Evolutionary conservation across 2,329 filamentous ascomycete species (phyloP).

Genomic region (Penicillium olsonii): DNA sequence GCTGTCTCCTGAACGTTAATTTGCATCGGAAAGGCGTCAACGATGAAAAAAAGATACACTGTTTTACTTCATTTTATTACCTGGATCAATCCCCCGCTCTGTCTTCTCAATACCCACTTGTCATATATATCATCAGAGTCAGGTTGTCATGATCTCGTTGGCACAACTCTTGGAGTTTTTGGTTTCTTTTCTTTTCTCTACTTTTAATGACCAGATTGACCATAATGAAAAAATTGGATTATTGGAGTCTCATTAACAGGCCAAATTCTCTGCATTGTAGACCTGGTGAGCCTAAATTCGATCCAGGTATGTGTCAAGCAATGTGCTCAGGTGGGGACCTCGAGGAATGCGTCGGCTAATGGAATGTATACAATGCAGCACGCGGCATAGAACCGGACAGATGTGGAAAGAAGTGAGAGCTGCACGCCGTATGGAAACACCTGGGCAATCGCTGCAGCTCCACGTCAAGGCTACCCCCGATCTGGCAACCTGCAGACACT

Average conservation of each 20-base stretch:
- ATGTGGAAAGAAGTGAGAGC: background rate
- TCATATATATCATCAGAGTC: conserved; percentile 9
- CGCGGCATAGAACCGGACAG: background rate
- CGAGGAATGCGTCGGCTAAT: conserved; percentile 1
- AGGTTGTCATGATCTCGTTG: background rate
- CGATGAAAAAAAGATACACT: conserved; percentile 12
- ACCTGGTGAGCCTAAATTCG: background rate
- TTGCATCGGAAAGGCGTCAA: conserved; percentile 22
- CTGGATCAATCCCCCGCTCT: background rate
- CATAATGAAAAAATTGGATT: background rate
- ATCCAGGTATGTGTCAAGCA: background rate
- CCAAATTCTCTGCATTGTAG: background rate
- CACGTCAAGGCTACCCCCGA: background rate
- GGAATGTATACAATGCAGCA: background rate
- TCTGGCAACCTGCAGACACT: conserved; percentile 2
- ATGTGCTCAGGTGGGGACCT: background rate
- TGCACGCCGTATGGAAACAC: background rate
- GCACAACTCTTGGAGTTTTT: background rate
- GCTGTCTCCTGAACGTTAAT: conserved; percentile 10
- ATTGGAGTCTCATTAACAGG: background rate
- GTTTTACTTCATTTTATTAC: background rate
- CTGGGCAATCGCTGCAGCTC: background rate
- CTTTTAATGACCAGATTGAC: background rate
- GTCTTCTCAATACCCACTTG: conserved; percentile 6
- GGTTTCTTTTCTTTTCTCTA: background rate